phyloP scores from a whole-genome alignment of 2,329 filamentous ascomycete genomes.

The Colletotrichum limetticola region DNA sequence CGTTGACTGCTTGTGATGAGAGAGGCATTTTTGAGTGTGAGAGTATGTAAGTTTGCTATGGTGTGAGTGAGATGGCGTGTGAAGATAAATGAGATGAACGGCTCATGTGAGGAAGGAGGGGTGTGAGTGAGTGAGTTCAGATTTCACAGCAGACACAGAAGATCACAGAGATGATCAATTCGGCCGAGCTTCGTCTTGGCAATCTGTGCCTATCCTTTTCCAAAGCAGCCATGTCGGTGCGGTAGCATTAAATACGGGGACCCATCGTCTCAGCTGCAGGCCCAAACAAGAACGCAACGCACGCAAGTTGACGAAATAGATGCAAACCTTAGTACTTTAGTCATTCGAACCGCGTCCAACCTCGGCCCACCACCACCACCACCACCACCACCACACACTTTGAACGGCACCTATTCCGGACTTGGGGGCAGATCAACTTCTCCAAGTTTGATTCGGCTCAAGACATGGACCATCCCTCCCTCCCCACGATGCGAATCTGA shows the following conservation, averaged over 20 bases:
- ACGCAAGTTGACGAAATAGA: neutral
- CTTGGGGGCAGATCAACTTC: neutral
- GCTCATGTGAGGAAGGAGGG: neutral
- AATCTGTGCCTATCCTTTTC: neutral
- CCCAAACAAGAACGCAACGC: neutral
- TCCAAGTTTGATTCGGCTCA: neutral
- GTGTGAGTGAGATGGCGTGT: neutral
- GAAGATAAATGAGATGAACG: neutral
- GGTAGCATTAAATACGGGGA: neutral
- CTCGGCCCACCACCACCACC: neutral
- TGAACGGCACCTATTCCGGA: neutral
- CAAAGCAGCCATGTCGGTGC: neutral
- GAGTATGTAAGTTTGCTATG: too few species aligned
- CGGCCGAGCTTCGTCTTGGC: neutral
- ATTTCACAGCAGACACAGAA: neutral
- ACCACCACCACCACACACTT: neutral
- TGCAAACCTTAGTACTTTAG: neutral
- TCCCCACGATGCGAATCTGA: neutral
- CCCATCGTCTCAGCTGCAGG: neutral
- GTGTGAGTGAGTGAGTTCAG: neutral
- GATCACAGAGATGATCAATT: neutral
- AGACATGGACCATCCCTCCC: neutral
- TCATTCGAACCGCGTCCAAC: neutral
- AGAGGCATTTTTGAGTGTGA: conserved; percentile 12
- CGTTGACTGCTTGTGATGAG: conserved; percentile 10